Conservation (phyloP, 305 asterid species). For the Fraxinus nigra region DNA sequence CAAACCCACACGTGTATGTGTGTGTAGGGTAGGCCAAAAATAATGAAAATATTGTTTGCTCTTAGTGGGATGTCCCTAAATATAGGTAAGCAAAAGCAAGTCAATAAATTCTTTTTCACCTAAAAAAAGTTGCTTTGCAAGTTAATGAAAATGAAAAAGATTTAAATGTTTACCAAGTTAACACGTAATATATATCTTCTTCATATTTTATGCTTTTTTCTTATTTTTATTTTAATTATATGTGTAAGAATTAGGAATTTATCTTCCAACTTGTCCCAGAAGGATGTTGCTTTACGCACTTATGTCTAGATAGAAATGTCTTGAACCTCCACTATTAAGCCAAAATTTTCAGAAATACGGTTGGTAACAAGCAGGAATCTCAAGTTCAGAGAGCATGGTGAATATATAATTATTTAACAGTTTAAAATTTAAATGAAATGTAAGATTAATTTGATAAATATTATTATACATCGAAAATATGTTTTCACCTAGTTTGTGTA, state of each 20-base stretch:
- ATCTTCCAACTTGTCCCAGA: no score
- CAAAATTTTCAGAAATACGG: neutral
- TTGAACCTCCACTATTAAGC: neutral
- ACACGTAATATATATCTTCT: conserved; percentile 12
- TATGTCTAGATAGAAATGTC: neutral
- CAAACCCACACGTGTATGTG: neutral
- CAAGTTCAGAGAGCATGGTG: neutral
- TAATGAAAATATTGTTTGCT: neutral
- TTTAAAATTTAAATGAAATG: neutral
- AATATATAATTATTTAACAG: neutral
- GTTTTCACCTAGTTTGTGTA: neutral
- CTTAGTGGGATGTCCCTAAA: conserved; percentile 33
- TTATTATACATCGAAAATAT: neutral
- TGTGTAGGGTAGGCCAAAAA: neutral
- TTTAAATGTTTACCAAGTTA: conserved; percentile 25
- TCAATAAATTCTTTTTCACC: conserved; percentile 22
- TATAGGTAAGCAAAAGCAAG: conserved; percentile 21
- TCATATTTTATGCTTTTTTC: no score
- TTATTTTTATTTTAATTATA: no score
- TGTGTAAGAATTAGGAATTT: neutral
- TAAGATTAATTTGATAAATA: neutral
- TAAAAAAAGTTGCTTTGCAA: neutral
- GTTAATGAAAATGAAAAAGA: neutral
- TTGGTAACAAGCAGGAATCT: neutral
- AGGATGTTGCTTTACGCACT: no score